Evolutionary conservation across 305 asterid species (phyloP), one percentile per base, ranked within the genome.

Genomic region (Fraxinus paxiana): DNA sequence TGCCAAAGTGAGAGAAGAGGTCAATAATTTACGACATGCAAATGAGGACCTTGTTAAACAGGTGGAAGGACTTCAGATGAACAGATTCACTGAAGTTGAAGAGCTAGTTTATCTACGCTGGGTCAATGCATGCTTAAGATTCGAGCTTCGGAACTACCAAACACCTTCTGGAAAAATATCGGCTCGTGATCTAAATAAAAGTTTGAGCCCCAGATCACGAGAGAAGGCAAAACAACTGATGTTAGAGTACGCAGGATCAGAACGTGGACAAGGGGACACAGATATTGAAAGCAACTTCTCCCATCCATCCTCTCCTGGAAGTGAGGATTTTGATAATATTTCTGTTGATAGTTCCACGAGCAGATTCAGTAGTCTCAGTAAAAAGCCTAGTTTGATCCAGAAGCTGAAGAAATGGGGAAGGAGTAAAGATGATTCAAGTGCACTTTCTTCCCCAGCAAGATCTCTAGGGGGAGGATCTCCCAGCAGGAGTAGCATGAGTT

Each of bases 31-130:
- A 83, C 88, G 92, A 63, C 98, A 92, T 73, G 83, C 91, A 46
- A 96, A 94, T 37, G 99, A 94, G 79, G 98, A 94, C 85, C 97
- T 96, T 3, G 88, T 86, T 17, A 96, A 92, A 85, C 99, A 94
- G 88, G 98, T 96, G 12, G 99, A 96, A 88, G 98, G 97, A 33
- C 98, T 96, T 81, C 99, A 96, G 82, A 92, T 93, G 96, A 96
- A 94, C 83, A 87, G 99, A 77, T 96, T 96, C 85, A 92, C 97
- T 67, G 99, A 96, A 88, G 99, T 96, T 1, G 98, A 96, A 85
- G 99, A 96, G 89, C 92, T 96, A 10, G 99, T 96, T 2, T 96
- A 96, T 79, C 98, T 96, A 75, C 99, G 99, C 77, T 96, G 99
- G 99, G 97, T 96, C 37, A 96, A 96, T 10, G 97, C 99, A 0